These are phyloP conservation scores for Trametes coccinea DNA, from an alignment of 768 basidiomycete genomes.

Conservation along the genomic window DNA sequence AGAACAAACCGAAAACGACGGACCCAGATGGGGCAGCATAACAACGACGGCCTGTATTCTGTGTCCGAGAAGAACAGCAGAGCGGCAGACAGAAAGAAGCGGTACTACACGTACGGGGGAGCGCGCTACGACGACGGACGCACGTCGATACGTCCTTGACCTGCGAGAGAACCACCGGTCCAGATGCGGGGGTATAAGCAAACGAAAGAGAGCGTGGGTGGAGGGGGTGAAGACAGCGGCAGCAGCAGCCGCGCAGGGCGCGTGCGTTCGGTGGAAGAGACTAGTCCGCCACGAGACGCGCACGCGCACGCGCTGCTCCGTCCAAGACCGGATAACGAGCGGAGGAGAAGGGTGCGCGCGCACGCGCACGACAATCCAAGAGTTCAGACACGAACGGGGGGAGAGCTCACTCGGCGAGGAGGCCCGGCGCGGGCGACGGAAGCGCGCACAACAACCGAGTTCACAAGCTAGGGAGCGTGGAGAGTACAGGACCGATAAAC, in stretches of 20 bases:
- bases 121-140: background rate
- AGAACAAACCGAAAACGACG: no score
- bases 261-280: no score
- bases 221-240: background rate
- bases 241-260: background rate
- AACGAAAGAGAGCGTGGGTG: background rate
- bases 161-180: background rate
- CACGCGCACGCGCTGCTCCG: background rate
- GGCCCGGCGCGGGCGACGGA: background rate
- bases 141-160: background rate
- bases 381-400: no score
- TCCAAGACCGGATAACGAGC: background rate
- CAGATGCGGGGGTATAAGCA: background rate
- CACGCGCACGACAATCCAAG: background rate
- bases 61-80: background rate
- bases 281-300: no score
- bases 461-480: slow-evolving; percentile 7
- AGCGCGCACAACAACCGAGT: background rate
- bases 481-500: slow-evolving; percentile 4
- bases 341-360: background rate
- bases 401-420: background rate
- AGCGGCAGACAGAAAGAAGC: no score
- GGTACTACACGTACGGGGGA: background rate
- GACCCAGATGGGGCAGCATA: background rate
- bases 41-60: background rate